Evolutionary conservation across 768 basidiomycete genomes (phyloP).

Genomic region (Phanerochaete sordida): DNA sequence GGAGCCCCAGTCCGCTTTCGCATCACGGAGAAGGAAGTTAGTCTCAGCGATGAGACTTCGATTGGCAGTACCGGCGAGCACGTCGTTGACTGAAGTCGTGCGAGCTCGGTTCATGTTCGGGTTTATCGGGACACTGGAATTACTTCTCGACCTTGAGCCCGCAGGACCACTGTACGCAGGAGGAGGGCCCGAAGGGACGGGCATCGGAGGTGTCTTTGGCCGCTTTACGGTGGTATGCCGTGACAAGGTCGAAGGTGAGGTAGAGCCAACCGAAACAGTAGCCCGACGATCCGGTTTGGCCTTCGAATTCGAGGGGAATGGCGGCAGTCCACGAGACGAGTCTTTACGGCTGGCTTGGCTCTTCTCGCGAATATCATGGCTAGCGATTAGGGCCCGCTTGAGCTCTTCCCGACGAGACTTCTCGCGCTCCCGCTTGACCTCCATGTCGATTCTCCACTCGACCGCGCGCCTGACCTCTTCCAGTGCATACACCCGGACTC

Average conservation of each 20-base stretch:
- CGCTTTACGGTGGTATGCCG: slow-evolving; percentile 14
- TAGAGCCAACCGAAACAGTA: slow-evolving; percentile 18
- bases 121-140: slow-evolving; percentile 40
- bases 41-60: slow-evolving; percentile 30
- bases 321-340: slow-evolving; percentile 9
- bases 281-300: slow-evolving; percentile 16
- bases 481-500: slow-evolving; percentile 84
- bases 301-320: slow-evolving; percentile 12
- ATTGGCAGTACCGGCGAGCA: slow-evolving; percentile 47
- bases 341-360: slow-evolving; percentile 32
- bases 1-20: slow-evolving; percentile 62
- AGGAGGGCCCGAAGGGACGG: slow-evolving; percentile 45
- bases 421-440: slow-evolving; percentile 72
- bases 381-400: slow-evolving; percentile 43
- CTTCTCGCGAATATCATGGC: slow-evolving; percentile 46
- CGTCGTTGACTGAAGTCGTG: slow-evolving; percentile 54
- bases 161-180: slow-evolving; percentile 53
- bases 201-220: slow-evolving; percentile 14
- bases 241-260: slow-evolving; percentile 14
- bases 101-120: slow-evolving; percentile 38
- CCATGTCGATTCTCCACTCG: slow-evolving; percentile 84
- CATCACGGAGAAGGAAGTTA: slow-evolving; percentile 22
- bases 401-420: slow-evolving; percentile 63
- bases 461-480: slow-evolving; percentile 84
- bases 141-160: slow-evolving; percentile 34